Conservation (phyloP, 495 filamentous ascomycete species). For the Aspergillus baeticus region DNA sequence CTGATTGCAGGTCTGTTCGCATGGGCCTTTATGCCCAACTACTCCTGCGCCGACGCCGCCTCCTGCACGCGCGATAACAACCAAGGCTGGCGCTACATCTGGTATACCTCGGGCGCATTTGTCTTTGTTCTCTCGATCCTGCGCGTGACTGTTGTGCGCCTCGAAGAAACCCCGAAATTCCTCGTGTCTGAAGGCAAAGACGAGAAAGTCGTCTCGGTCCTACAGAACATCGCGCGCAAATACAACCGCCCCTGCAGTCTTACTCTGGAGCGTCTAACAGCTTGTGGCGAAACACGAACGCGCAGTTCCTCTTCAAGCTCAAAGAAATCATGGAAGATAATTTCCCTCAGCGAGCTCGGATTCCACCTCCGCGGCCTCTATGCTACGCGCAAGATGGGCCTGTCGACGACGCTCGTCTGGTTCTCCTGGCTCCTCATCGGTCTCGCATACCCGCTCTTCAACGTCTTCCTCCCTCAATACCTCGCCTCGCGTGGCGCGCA, state of each 20-base stretch:
- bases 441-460: conserved; percentile 67
- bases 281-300: conserved; percentile 18
- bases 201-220: conserved; percentile 55
- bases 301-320: conserved; percentile 34
- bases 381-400: conserved; percentile 55
- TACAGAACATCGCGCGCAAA: conserved; percentile 59
- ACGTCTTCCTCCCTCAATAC: conserved; percentile 61
- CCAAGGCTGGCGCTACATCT: conserved; percentile 55
- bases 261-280: conserved; percentile 55
- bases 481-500: conserved; percentile 45
- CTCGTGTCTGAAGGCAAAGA: conserved; percentile 65
- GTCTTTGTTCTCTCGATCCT: conserved; percentile 65
- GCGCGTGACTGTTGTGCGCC: conserved; percentile 64
- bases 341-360: conserved; percentile 47
- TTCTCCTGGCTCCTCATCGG: conserved; percentile 69
- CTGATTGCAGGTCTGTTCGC: conserved; percentile 40
- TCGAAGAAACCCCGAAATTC: conserved; percentile 73
- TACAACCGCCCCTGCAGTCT: conserved; percentile 63
- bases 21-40: conserved; percentile 46
- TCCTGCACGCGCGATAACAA: conserved; percentile 49
- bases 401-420: conserved; percentile 66
- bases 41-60: conserved; percentile 29
- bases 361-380: conserved; percentile 65
- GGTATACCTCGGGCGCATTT: conserved; percentile 60
- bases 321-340: conserved; percentile 29